A percentile compares a stretch with the other conserved stretches of the same genome.
Evolutionary conservation across 768 basidiomycete species (phyloP).

Genomic region (Lepiota brunneoincarnata): DNA sequence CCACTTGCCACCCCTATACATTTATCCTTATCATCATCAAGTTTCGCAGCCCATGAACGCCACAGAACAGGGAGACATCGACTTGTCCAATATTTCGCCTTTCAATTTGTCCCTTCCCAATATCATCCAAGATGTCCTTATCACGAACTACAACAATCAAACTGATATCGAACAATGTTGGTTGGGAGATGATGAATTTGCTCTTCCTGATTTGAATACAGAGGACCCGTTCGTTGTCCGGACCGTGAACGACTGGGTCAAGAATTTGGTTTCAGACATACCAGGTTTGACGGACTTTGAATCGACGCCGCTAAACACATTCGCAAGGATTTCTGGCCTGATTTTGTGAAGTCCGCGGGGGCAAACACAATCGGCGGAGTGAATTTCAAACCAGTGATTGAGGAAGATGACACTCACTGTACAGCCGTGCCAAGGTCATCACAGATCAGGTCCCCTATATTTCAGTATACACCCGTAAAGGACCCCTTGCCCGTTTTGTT

Average conservation of each 20-base stretch:
- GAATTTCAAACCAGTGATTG: not conserved
- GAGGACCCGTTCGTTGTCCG: slow-evolving; percentile 53
- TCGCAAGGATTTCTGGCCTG: slow-evolving; percentile 63
- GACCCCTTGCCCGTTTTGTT: not conserved
- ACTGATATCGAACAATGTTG: slow-evolving; percentile 65
- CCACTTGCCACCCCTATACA: not conserved
- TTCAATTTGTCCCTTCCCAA: slow-evolving; percentile 21
- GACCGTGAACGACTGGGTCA: slow-evolving; percentile 61
- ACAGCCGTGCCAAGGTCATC: slow-evolving; percentile 19
- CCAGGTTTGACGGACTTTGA: slow-evolving; percentile 65
- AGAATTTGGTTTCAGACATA: slow-evolving; percentile 52
- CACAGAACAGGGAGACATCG: slow-evolving; percentile 15
- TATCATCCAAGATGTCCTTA: slow-evolving; percentile 69
- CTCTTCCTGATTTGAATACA: slow-evolving; percentile 74
- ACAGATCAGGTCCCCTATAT: slow-evolving; percentile 24
- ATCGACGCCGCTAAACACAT: slow-evolving; percentile 67
- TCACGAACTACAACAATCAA: slow-evolving; percentile 59
- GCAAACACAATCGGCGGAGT: slow-evolving; percentile 78
- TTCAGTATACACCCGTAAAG: slow-evolving; percentile 36
- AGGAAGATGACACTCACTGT: not conserved
- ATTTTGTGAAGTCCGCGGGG: slow-evolving; percentile 57
- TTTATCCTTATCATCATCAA: slow-evolving; percentile 1
- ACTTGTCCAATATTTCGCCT: slow-evolving; percentile 28
- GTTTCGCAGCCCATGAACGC: slow-evolving; percentile 18
- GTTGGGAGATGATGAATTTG: slow-evolving; percentile 64